A percentile compares a stretch with the other conserved stretches of the same genome.
Evolutionary conservation across 495 filamentous ascomycete species (phyloP).

Genomic region (Clavariopsis aquatica): DNA sequence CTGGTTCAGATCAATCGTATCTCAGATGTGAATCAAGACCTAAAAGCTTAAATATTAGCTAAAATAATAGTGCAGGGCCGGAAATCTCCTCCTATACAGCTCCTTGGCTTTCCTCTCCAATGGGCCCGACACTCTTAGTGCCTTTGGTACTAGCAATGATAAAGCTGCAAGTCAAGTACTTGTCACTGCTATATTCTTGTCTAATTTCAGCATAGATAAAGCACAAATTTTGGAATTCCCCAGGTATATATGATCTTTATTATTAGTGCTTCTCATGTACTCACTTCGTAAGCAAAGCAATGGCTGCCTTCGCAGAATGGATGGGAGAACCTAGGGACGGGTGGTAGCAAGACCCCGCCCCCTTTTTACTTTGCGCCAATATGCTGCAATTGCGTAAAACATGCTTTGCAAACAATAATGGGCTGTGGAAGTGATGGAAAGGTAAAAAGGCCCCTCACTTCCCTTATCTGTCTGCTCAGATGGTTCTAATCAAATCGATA

Average conservation of each 20-base stretch:
- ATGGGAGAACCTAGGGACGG: background rate
- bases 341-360: background rate
- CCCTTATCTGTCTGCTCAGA: background rate
- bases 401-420: background rate
- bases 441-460: background rate
- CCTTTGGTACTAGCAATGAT: constrained; percentile 5
- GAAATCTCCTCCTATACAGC: background rate
- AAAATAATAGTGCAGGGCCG: background rate
- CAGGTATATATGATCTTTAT: background rate
- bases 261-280: background rate
- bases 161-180: background rate
- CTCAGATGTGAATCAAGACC: background rate
- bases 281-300: background rate
- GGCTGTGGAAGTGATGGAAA: constrained; percentile 7
- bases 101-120: background rate
- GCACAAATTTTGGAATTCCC: background rate
- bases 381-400: background rate
- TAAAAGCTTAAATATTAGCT: background rate
- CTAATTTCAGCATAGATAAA: background rate
- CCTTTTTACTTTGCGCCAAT: background rate
- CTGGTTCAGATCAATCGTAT: background rate
- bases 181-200: background rate
- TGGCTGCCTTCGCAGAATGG: constrained; percentile 3
- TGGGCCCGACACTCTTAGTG: constrained; percentile 5
- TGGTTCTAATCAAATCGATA: background rate